Percentiles rank a stretch among this genome's conserved stretches.
These are phyloP conservation scores for Ocimum tenuiflorum DNA, from an alignment of 257 asterid genomes.

Conservation along the genomic window DNA sequence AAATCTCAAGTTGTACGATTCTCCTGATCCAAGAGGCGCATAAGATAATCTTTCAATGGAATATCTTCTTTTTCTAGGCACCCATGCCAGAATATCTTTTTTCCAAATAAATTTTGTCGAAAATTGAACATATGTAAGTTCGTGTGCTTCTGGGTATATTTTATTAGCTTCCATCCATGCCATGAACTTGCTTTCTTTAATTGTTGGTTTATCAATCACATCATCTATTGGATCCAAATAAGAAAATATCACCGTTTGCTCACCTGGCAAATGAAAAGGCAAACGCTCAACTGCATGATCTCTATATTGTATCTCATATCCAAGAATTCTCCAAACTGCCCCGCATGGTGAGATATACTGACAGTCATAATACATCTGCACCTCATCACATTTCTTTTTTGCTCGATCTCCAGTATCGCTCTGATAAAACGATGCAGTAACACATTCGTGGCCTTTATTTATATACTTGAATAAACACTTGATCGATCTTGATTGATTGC, in stretches of 20 bases:
- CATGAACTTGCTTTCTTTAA: no score
- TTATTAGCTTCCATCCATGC: no score
- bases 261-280: not conserved
- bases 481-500: not conserved
- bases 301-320: not conserved
- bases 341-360: not conserved
- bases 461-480: not conserved
- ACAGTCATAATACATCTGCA: not conserved
- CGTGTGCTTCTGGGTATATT: no score
- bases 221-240: not conserved
- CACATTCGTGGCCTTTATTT: not conserved
- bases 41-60: no score
- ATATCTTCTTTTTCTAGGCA: no score
- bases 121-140: no score
- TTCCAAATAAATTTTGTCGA: no score
- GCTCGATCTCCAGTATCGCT: not conserved
- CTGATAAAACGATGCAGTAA: not conserved
- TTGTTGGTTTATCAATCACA: no score
- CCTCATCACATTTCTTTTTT: not conserved
- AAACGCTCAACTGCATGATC: not conserved
- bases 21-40: no score
- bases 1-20: no score
- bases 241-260: not conserved
- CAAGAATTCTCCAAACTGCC: not conserved
- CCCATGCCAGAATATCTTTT: no score